Evolutionary conservation across 106 monocot species (phyloP).

Genomic region (Apostasia shenzhenica): DNA sequence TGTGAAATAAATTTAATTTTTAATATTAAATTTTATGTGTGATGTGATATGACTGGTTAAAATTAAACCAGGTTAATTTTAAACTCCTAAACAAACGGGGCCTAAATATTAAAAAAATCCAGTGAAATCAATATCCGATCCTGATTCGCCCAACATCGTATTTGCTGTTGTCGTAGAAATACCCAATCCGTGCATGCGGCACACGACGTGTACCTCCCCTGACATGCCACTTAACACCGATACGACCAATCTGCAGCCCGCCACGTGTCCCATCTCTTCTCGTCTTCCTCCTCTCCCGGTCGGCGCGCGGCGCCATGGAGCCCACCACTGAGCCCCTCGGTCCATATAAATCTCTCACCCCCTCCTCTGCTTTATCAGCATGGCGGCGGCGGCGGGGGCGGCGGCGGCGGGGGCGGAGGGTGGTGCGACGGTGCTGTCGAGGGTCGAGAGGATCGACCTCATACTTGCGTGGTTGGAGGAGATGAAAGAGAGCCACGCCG

Average conservation of each 20-base stretch:
- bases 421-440: conserved; percentile 3
- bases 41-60: no score
- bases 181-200: not conserved
- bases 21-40: no score
- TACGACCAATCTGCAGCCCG: not conserved
- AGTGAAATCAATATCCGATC: no score
- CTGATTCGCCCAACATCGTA: no score
- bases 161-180: no score
- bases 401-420: not conserved
- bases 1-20: no score
- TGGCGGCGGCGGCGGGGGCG: not conserved
- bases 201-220: not conserved
- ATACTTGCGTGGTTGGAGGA: conserved; percentile 41
- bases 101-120: no score
- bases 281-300: not conserved
- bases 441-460: conserved; percentile 18
- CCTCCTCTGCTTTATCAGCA: not conserved
- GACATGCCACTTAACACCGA: not conserved
- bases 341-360: not conserved
- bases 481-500: conserved; percentile 10
- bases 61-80: no score
- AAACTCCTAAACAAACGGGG: no score
- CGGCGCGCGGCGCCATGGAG: not conserved
- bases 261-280: not conserved
- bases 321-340: not conserved